phyloP scores from a whole-genome alignment of 2,329 filamentous ascomycete genomes.

The Fusarium anthophilum region DNA sequence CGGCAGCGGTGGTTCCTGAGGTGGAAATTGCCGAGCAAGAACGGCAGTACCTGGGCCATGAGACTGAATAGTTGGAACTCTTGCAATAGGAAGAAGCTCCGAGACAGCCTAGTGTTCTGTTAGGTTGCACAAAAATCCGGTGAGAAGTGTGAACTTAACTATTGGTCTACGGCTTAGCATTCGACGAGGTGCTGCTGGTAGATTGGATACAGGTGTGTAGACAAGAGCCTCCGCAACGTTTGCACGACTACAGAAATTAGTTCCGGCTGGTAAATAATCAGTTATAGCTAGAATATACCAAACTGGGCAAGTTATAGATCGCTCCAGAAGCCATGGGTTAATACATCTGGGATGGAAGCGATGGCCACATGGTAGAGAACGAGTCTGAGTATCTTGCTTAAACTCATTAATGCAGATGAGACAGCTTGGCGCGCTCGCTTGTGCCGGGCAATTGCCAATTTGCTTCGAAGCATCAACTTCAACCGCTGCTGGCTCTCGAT shows the following conservation, averaged over 20 bases:
- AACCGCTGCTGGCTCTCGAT: background rate
- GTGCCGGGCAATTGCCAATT: no score
- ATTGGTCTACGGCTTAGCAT: background rate
- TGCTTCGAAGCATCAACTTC: background rate
- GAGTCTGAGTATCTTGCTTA: background rate
- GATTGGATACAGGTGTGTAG: background rate
- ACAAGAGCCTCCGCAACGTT: background rate
- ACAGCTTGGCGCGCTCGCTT: background rate
- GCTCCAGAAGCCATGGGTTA: background rate
- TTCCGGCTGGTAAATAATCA: no score
- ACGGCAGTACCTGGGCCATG: background rate
- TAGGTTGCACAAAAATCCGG: background rate
- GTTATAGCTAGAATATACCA: background rate
- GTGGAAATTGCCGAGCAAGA: background rate
- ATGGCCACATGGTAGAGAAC: background rate
- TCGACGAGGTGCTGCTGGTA: background rate
- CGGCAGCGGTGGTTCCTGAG: background rate
- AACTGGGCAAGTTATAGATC: background rate
- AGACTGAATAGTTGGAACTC: background rate
- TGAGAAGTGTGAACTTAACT: slow-evolving; percentile 2
- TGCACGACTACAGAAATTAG: background rate
- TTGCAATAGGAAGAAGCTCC: background rate
- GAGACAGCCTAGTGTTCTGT: background rate
- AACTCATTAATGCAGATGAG: background rate
- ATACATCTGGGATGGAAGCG: background rate